A percentile compares a stretch with the other conserved stretches of the same genome.
These are phyloP conservation scores for Cercophora scortea DNA, from an alignment of 495 filamentous ascomycete genomes.

Conservation along the genomic window DNA sequence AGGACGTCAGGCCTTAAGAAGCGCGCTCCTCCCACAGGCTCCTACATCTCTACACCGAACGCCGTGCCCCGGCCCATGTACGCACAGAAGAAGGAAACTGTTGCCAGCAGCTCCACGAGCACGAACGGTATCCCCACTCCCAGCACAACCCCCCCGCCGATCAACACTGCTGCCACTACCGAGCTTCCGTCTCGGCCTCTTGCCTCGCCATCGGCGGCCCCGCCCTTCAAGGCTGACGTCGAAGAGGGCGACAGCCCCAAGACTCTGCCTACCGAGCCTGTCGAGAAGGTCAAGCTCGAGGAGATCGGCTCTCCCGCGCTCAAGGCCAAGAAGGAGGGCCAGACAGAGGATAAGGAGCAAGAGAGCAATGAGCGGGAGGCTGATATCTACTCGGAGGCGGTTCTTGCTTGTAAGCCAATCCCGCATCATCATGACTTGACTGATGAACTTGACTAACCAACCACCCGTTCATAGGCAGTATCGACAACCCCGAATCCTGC, in stretches of 20 bases:
- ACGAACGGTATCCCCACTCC: slow-evolving; percentile 56
- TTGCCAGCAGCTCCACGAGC: slow-evolving; percentile 12
- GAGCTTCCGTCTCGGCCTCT: slow-evolving; percentile 34
- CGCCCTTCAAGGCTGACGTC: slow-evolving; percentile 58
- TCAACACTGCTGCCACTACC: slow-evolving; percentile 22
- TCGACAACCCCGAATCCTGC: slow-evolving; percentile 85
- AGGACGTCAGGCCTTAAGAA: slow-evolving; percentile 55
- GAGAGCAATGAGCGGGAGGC: slow-evolving; percentile 63
- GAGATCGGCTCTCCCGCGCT: slow-evolving; percentile 47
- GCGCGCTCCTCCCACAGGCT: slow-evolving; percentile 49
- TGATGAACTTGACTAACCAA: slow-evolving; percentile 14
- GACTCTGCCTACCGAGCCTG: slow-evolving; percentile 62
- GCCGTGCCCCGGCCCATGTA: slow-evolving; percentile 34
- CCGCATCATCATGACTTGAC: not conserved
- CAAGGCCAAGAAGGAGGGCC: slow-evolving; percentile 38
- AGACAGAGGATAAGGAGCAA: slow-evolving; percentile 50
- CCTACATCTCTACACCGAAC: slow-evolving; percentile 40
- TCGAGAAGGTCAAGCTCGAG: slow-evolving; percentile 46
- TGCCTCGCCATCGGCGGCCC: slow-evolving; percentile 39
- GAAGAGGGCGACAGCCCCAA: slow-evolving; percentile 70
- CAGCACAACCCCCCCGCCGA: slow-evolving; percentile 49
- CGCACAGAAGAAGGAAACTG: slow-evolving; percentile 29
- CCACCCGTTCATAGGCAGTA: slow-evolving; percentile 48
- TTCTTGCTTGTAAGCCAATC: slow-evolving; percentile 67
- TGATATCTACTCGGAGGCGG: slow-evolving; percentile 90